phyloP scores from a whole-genome alignment of 768 basidiomycete species.

The Polyporus arcularius region DNA sequence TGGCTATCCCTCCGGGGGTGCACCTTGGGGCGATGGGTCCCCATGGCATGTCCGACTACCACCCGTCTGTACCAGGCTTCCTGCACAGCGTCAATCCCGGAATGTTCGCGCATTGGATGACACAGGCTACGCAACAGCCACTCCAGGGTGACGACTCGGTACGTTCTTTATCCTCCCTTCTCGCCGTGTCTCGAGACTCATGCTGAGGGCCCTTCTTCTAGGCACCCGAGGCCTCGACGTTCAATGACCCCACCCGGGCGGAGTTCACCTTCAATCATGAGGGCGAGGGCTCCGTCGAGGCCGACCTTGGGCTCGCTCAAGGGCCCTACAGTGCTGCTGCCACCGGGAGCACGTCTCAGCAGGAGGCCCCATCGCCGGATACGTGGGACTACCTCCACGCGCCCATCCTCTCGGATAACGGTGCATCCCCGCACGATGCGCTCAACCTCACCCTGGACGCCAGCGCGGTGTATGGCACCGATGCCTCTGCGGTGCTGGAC shows the following conservation, averaged over 20 bases:
- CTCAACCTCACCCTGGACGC: too few species aligned
- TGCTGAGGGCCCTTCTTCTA: background rate
- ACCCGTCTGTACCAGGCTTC: background rate
- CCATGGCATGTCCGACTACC: background rate
- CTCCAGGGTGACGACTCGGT: slow-evolving; percentile 3
- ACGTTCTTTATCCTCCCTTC: background rate
- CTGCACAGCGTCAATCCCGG: background rate
- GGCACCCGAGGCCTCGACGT: slow-evolving; percentile 9
- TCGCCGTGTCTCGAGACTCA: background rate
- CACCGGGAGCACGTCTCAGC: too few species aligned
- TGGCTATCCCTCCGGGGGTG: background rate
- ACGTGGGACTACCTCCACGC: too few species aligned
- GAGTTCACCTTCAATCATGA: slow-evolving; percentile 9
- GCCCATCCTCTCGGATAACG: too few species aligned
- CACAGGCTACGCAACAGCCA: background rate
- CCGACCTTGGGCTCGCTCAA: slow-evolving; percentile 8
- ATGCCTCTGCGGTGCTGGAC: too few species aligned
- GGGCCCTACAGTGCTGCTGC: background rate
- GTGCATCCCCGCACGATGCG: too few species aligned
- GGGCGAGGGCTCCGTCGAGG: background rate
- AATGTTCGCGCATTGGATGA: background rate
- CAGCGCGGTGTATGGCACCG: too few species aligned
- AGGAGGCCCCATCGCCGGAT: too few species aligned
- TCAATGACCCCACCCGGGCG: slow-evolving; percentile 6
- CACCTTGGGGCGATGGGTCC: background rate